Base-by-base conservation (phyloP, 345 rosid genomes). In the Heritiera littoralis region DNA sequence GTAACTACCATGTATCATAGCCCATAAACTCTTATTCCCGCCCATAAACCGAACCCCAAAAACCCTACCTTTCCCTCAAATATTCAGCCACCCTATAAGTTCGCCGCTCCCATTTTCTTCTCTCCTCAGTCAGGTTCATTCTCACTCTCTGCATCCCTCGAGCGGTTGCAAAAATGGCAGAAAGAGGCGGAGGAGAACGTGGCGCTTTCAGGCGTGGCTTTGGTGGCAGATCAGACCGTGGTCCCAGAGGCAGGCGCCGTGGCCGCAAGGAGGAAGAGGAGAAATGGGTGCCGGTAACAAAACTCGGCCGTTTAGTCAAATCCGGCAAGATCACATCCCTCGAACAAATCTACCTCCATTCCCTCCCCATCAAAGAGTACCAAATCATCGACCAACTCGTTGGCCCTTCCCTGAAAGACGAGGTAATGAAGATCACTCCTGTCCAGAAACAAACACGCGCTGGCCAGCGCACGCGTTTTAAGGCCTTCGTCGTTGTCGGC, bases 241-340 rank as follows among this genome's bases (percentile, higher is more conserved):
- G 71, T 2, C 73, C 73, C 45, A 68, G 73, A 68, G 73, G 73
- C 17, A 68, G 73, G 73, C 55, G 73, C 9, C 73, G 73, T 0
- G 73, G 55, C 55, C 73, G 73, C 17, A 68, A 68, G 73, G 73
- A 68, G 15, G 73, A 68, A 45, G 73, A 68, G 54, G 73, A 68
- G 51, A 68, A 68, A 45, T 68, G 73, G 73, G 73, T 68, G 2
- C 73, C 73, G 4, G 73, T 68, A 1, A 68, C 73, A 14, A 68
- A 68, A 46, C 73, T 68, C 2, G 73, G 73, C 17, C 73, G 73
- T 6, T 45, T 68, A 46, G 73, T 68, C 5, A 68, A 45, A 68
- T 46, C 73, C 0, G 54, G 52, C 6, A 68, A 68, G 45, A 68
- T 68, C 73, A 68, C 55, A 23, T 68, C 73, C 55, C 73, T 68